phyloP scores from a whole-genome alignment of 164 flowering plant genomes.

The Stephania japonica region DNA sequence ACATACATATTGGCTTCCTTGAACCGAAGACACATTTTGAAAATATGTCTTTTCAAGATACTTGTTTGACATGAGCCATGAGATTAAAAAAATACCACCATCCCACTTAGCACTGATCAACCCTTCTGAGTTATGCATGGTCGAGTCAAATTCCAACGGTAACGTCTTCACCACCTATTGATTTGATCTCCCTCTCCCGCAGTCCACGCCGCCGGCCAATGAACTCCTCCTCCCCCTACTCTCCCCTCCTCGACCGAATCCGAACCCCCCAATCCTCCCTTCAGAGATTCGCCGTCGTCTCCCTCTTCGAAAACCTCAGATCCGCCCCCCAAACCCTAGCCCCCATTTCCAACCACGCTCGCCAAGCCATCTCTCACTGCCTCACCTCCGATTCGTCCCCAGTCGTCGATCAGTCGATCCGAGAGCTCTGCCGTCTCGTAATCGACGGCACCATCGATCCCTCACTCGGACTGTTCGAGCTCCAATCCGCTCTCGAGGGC shows the following conservation, averaged over 20 bases:
- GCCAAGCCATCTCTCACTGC: slow-evolving; percentile 53
- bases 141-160: no score
- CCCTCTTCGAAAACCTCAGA: slow-evolving; percentile 77
- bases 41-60: no score
- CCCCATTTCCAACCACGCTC: slow-evolving; percentile 43
- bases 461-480: slow-evolving; percentile 56
- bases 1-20: no score
- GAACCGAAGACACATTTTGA: no score
- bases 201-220: slow-evolving; percentile 19
- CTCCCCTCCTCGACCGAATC: slow-evolving; percentile 47
- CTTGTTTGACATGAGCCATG: no score
- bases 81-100: no score
- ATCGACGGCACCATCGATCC: slow-evolving; percentile 35
- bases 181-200: not conserved
- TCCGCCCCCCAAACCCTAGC: slow-evolving; percentile 40
- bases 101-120: no score
- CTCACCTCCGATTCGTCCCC: slow-evolving; percentile 52
- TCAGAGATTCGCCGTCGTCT: slow-evolving; percentile 69
- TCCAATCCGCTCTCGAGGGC: slow-evolving; percentile 79
- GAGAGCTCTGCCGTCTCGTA: slow-evolving; percentile 79
- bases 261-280: slow-evolving; percentile 74
- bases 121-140: no score
- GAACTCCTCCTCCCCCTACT: slow-evolving; percentile 43
- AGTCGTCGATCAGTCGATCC: slow-evolving; percentile 77
- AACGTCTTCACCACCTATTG: no score